Evolutionary conservation across 2,329 filamentous ascomycete species (phyloP), one percentile per base, ranked within the genome.

Genomic region (Samsoniella hepiali): DNA sequence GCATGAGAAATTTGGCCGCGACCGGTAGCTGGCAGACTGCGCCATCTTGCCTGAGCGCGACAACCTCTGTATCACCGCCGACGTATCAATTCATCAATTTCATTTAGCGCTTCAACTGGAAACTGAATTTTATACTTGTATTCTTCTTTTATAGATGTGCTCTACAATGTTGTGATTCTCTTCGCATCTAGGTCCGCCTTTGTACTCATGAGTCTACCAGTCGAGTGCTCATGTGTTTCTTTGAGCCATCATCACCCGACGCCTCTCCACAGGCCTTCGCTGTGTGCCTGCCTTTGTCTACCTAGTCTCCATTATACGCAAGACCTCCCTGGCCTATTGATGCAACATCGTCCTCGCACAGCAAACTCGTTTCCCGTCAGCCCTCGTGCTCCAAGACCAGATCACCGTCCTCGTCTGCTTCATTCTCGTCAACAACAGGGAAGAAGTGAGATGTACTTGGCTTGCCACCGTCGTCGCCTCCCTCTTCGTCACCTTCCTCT

Each of bases 1-100:
- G 84, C 84, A 87, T 68, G 84, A 87, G 73, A 83, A 77, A 67
- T 87, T 87, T 72, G 84, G 79, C 3, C 75, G 72, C 67, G 77
- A 74, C 29, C 74, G 82, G 67, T 84, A 57, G 36, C 45, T 13
- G 10, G 5, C 17, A 36, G n/a, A 11, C 2, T 15, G 7, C 10
- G 7, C 31, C 17, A 17, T n/a, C 10, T 44, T 56, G 15, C 5
- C 53, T 56, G 22, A 22, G 22, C 22, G 22, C 22, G 22, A 22
- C 22, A 22, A 22, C 22, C 22, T 22, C 22, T 22, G 22, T n/a
- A n/a, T 22, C 17, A 53, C 13, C 22, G 22, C 17, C 45, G n/a
- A 4, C n/a, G 44, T 11, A 38, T 38, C 34, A 38, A 11, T 9
- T 10, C 2, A 38, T 15, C 11, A 11, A 40, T 40, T 1, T 40